Conservation (phyloP, 148 eudicot genomes). For the Silene conica region DNA sequence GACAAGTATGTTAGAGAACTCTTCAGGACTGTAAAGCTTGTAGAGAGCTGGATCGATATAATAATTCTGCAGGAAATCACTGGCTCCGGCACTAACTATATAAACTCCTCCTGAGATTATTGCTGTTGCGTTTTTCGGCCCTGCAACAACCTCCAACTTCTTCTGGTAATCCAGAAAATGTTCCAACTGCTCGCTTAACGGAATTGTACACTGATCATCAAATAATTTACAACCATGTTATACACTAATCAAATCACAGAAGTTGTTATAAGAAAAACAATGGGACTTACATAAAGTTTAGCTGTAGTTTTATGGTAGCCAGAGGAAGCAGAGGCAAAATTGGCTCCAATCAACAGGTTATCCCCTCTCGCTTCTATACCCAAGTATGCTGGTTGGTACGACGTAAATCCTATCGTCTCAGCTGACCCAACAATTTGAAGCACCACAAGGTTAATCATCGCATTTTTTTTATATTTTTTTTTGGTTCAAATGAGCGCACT, state of each 20-base stretch:
- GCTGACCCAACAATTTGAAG: conserved; percentile 29
- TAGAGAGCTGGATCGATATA: conserved; percentile 62
- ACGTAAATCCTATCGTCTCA: conserved; percentile 64
- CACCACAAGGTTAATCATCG: not conserved
- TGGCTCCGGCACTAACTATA: conserved; percentile 51
- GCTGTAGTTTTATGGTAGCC: conserved; percentile 67
- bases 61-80: conserved; percentile 68
- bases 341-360: conserved; percentile 53
- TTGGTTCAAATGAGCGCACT: too few relatives aligned
- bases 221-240: not conserved
- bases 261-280: not conserved
- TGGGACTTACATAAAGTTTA: conserved; percentile 47
- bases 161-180: conserved; percentile 50
- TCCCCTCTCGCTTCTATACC: conserved; percentile 48
- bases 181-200: conserved; percentile 45
- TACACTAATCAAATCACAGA: not conserved
- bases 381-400: conserved; percentile 57
- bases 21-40: conserved; percentile 40
- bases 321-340: conserved; percentile 74
- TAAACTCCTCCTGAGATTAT: conserved; percentile 45
- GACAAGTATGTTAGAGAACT: conserved; percentile 46
- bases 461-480: too few relatives aligned
- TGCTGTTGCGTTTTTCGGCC: conserved; percentile 41
- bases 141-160: conserved; percentile 37
- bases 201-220: conserved; percentile 34